Evolutionary conservation across 2,329 filamentous ascomycete genomes (phyloP).

Genomic region (Leptographium lundbergii): DNA sequence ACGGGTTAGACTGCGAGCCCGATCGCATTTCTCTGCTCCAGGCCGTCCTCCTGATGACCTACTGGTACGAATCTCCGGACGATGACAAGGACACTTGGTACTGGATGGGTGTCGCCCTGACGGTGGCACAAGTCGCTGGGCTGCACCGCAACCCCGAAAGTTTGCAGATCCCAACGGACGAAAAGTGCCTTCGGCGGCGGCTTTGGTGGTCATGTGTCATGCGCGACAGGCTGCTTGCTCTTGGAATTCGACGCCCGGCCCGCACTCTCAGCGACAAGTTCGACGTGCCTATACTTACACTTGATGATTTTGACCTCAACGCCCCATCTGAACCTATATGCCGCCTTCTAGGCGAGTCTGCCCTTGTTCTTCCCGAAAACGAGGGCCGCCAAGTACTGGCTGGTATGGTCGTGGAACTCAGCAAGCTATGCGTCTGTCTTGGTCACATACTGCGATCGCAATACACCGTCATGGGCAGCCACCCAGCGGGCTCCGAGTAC

Average conservation of each 20-base stretch:
- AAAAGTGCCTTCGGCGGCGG: constrained; percentile 47
- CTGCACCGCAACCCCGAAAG: constrained; percentile 52
- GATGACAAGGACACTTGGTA: constrained; percentile 62
- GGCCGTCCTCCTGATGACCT: constrained; percentile 52
- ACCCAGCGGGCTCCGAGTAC: neutral
- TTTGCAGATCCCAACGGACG: constrained; percentile 42
- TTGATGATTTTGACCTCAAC: constrained; percentile 43
- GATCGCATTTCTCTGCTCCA: constrained; percentile 55
- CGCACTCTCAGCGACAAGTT: constrained; percentile 55
- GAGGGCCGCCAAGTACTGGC: neutral
- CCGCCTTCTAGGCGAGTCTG: neutral
- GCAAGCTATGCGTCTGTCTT: constrained; percentile 52
- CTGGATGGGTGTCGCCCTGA: constrained; percentile 58
- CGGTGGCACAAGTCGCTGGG: constrained; percentile 55
- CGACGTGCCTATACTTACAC: constrained; percentile 52
- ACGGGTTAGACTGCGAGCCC: constrained; percentile 58
- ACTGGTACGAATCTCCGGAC: constrained; percentile 58
- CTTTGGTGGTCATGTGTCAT: constrained; percentile 63
- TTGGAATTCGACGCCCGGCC: constrained; percentile 55
- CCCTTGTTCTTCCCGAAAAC: neutral
- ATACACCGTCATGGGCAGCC: constrained; percentile 24
- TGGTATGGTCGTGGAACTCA: constrained; percentile 52
- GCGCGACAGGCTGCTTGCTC: constrained; percentile 51
- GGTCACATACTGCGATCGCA: constrained; percentile 53
- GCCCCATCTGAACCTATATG: neutral